A percentile compares a stretch with the other conserved stretches of the same genome.
These are phyloP conservation scores for Yamadazyma atlantica DNA, from an alignment of 1,139 yeast genomes.

Conservation along the genomic window DNA sequence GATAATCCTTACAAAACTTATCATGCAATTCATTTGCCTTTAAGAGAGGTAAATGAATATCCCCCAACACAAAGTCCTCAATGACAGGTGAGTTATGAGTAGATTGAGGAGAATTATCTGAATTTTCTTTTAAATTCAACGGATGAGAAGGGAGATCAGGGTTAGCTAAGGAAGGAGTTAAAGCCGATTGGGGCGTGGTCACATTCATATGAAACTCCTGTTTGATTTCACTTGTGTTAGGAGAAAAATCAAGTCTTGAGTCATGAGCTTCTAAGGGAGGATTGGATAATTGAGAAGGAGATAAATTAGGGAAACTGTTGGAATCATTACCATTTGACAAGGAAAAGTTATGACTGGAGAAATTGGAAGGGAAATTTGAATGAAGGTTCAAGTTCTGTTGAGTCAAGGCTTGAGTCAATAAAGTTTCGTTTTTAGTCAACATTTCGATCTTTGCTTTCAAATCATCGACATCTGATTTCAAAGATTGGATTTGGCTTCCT, in stretches of 20 bases:
- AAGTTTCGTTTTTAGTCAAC: slow-evolving; percentile 66
- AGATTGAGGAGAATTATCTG: slow-evolving; percentile 24
- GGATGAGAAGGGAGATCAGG: neutral
- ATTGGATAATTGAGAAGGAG: slow-evolving; percentile 2
- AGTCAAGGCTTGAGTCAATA: slow-evolving; percentile 63
- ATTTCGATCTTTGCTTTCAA: slow-evolving; percentile 75
- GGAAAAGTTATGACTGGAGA: neutral
- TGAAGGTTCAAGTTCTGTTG: slow-evolving; percentile 34
- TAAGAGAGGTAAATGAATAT: slow-evolving; percentile 61
- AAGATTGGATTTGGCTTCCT: slow-evolving; percentile 83
- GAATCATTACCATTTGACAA: neutral
- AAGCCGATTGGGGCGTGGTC: neutral
- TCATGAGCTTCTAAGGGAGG: neutral
- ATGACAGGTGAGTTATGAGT: slow-evolving; percentile 16
- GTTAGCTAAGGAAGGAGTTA: slow-evolving; percentile 2
- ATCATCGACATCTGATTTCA: slow-evolving; percentile 83
- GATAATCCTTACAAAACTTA: slow-evolving; percentile 61
- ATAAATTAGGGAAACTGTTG: slow-evolving; percentile 6
- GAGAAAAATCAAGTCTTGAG: neutral
- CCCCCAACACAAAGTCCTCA: slow-evolving; percentile 69
- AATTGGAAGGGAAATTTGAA: slow-evolving; percentile 1
- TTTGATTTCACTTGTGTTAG: neutral
- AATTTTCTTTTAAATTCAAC: slow-evolving; percentile 10
- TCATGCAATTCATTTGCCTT: slow-evolving; percentile 75
- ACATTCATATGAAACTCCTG: neutral